Evolutionary conservation across 176 grass and related monocot species (phyloP), one percentile per base, ranked within the genome.

Genomic region (Carex cristatella): DNA sequence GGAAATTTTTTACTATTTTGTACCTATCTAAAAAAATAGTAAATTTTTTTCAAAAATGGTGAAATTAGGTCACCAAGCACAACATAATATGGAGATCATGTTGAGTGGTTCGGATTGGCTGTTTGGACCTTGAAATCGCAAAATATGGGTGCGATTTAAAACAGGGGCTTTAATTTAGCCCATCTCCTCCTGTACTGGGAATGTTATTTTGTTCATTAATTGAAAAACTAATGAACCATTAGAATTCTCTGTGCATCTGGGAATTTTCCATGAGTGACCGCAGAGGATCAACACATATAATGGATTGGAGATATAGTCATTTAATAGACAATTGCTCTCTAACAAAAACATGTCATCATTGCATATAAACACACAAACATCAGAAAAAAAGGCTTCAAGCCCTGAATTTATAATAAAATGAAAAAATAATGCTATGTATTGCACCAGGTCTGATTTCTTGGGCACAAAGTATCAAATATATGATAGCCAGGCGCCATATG

Each of bases 391-490:
- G 33, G 33, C 33, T 35, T 35, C 33, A 35, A 35, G 33, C 33
- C 33, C 33, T 35, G 33, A 35, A 35, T 35, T 35, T 35, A 35
- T 35, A 35, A 35, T 35, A 35, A 35, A 57, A 83, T 63, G 18
- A 81, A 3, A 77, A 56, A 14, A 60, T 40, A 74, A 7, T 65
- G 48, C 1, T 18, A 7, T 60, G 75, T 23, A 18, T 86, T 19
- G 11, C 48, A 86, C 51, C 91, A 99, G 97, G 89, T 99, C 97
- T 48, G 90, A 99, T 55, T 99, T 99, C 84, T 84, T 99, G 57
- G 97, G 97, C 61, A 96, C 97, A 75, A 96, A 95, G 42, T 95
- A 94, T 69, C 61, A 86, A 14, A 85, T 99, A 69, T 96, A 91
- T 76, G 93, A 99, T 85, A 95, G 64, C 4, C 69, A 85, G 71